Evolutionary conservation across 257 asterid genomes (phyloP), one percentile per base, ranked within the genome.

Genomic region (Salvia splendens): DNA sequence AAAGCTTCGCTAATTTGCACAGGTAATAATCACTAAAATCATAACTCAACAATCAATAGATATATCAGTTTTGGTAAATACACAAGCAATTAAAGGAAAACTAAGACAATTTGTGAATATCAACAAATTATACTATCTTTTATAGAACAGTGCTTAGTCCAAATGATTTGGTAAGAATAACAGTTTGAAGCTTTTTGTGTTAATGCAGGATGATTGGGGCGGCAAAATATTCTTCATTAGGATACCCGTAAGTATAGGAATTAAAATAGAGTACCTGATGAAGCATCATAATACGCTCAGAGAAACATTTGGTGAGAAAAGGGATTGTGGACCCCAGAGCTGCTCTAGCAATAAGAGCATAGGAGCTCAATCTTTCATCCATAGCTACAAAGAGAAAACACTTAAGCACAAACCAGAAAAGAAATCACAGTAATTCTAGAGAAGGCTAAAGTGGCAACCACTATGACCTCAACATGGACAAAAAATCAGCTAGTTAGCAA

Each of bases 281-380:
- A 77, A 90, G 96, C 83, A 68, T 76, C 65, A 72, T 61, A 61
- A 90, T 64, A 59, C 88, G 84, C 73, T 84, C 96, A 33, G 95
- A 82, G 82, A 90, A 84, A 69, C 77, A 84, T 74, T 82, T 65
- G 43, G 79, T 77, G 57, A 93, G 89, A 57, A 86, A 84, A 73
- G 96, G 96, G 78, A 88, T 70, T 42, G 92, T 68, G 36, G 77
- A 70, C 61, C 80, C 86, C 47, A 83, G 72, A 77, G 99, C 92
- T 74, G 95, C 89, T 75, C 99, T 92, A 81, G 95, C 99, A 81
- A 93, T 88, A 70, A 93, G 95, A 67, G 96, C 99, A 86, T 93
- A 93, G 40, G 95, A 82, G 81, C 91, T 86, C 80, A 93, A 73
- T 78, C 99, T 79, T 87, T 93, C 99, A 79, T 93, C 99, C 99